These are phyloP conservation scores for Talaromyces sp. DNA, from an alignment of 2,329 filamentous ascomycete genomes.

Conservation along the genomic window DNA sequence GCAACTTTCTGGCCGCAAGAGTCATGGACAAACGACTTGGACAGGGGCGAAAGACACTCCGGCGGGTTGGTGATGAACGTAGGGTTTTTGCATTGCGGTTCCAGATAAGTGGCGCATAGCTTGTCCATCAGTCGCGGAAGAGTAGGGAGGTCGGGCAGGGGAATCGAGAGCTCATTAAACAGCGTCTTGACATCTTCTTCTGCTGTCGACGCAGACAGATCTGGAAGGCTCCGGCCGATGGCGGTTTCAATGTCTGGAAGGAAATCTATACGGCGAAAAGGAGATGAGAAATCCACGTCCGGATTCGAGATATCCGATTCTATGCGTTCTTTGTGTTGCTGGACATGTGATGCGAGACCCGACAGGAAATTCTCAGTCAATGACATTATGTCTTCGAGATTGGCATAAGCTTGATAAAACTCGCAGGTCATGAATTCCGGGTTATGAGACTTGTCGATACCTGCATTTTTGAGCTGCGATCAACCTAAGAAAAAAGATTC, in stretches of 20 bases:
- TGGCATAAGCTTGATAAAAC: slow-evolving; percentile 85
- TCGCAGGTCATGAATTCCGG: slow-evolving; percentile 97
- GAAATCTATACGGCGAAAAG: slow-evolving; percentile 69
- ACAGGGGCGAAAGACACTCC: slow-evolving; percentile 81
- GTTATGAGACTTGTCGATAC: slow-evolving; percentile 82
- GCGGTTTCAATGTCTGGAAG: slow-evolving; percentile 69
- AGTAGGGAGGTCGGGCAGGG: slow-evolving; percentile 49
- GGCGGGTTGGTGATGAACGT: slow-evolving; percentile 89
- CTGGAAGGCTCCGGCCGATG: slow-evolving; percentile 61
- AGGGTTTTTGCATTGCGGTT: slow-evolving; percentile 66
- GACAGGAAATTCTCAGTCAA: slow-evolving; percentile 69
- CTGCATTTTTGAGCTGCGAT: slow-evolving; percentile 16
- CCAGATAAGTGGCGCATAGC: slow-evolving; percentile 70
- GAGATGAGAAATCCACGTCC: slow-evolving; percentile 52
- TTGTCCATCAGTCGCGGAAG: slow-evolving; percentile 73
- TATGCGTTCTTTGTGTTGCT: slow-evolving; percentile 34
- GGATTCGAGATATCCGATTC: slow-evolving; percentile 42
- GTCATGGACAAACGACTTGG: slow-evolving; percentile 76
- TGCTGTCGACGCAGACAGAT: slow-evolving; percentile 53
- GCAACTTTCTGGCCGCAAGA: slow-evolving; percentile 66
- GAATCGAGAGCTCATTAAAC: slow-evolving; percentile 47
- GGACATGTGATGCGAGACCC: slow-evolving; percentile 52
- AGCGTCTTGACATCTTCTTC: slow-evolving; percentile 53
- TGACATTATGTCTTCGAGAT: slow-evolving; percentile 66
- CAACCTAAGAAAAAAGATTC: background rate